Evolutionary conservation across 495 filamentous ascomycete species (phyloP).

Genomic region (Tuber calosporum): DNA sequence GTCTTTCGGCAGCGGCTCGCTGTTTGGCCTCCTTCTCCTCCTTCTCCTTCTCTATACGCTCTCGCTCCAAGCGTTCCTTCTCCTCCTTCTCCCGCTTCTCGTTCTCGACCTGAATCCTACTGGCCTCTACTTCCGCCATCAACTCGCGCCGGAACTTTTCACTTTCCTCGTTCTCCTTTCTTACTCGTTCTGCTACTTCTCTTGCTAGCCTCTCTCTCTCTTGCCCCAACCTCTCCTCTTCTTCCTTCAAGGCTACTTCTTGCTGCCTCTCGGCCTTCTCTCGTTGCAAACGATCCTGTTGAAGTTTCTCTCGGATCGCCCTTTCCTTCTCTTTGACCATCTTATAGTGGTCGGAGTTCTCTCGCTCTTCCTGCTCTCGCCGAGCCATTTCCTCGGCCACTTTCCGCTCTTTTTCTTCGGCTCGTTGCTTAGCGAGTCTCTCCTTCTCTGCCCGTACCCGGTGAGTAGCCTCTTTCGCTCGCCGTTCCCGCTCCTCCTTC

Average conservation of each 20-base stretch:
- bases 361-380: conserved; percentile 32
- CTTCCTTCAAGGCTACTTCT: conserved; percentile 13
- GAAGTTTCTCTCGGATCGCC: conserved; percentile 38
- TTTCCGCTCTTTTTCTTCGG: conserved; percentile 42
- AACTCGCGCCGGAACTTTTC: conserved; percentile 37
- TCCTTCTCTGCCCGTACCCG: conserved; percentile 38
- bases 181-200: conserved; percentile 35
- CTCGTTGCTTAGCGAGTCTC: conserved; percentile 41
- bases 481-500: conserved; percentile 40
- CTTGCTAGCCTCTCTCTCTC: conserved; percentile 27
- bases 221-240: conserved; percentile 26
- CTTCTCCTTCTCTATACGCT: conserved; percentile 23
- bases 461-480: conserved; percentile 28
- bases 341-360: conserved; percentile 9
- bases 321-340: conserved; percentile 22
- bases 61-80: conserved; percentile 18
- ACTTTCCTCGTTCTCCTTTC: conserved; percentile 37
- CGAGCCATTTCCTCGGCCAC: conserved; percentile 40
- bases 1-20: conserved; percentile 29
- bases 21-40: conserved; percentile 35
- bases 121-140: conserved; percentile 38
- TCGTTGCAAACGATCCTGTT: conserved; percentile 30
- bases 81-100: conserved; percentile 33
- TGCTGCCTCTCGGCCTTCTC: conserved; percentile 26
- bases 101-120: conserved; percentile 32